Base-by-base conservation (phyloP, 352 stramenopile genomes). In the Halophytophthora polymorphica region DNA sequence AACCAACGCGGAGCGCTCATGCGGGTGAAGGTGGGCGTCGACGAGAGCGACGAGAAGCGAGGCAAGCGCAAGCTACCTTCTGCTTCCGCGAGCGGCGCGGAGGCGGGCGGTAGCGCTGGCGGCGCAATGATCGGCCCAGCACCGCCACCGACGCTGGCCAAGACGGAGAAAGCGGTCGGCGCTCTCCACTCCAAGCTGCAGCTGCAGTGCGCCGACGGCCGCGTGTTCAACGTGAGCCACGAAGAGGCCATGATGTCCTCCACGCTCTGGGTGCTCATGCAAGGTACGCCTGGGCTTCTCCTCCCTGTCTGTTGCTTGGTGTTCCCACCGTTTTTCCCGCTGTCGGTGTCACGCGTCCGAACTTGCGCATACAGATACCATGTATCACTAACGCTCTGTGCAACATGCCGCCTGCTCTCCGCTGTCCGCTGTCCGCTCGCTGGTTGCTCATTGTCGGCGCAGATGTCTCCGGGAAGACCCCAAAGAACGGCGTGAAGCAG, bases 171-270 rank as follows among this genome's bases (percentile, higher is more conserved):
- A 46, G 39, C 44, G 31, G 41, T 21, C 7, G 34, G 22, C 22
- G 39, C 45, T 31, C 55, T 36, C 12, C 68, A 69, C 28, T 87
- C 73, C 37, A 87, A 84, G 58, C 69, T 91, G 51, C 74, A 90
- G 66, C 67, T 91, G 18, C 77, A 88, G 57, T 91, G 81, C 59
- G 77, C 68, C 49, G 77, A 91, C 50, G 78, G 75, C 45, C 60
- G 58, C 33, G 65, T 76, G 53, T 85, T 90, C 31, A 69, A 89
- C 47, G 81, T 91, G 57, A 84, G 71, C n/a, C 79, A 89, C 43
- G 73, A 91, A 40, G 76, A 91, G 54, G 81, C 81, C 52, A 91
- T 91, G 81, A 91, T 91, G 81, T 91, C 81, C 25, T 90, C 81
- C 15, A 91, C 78, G 47, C 66, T 91, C 12, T 91, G 81, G 81